Evolutionary conservation across 305 asterid genomes (phyloP).

Genomic region (Lippia alba): DNA sequence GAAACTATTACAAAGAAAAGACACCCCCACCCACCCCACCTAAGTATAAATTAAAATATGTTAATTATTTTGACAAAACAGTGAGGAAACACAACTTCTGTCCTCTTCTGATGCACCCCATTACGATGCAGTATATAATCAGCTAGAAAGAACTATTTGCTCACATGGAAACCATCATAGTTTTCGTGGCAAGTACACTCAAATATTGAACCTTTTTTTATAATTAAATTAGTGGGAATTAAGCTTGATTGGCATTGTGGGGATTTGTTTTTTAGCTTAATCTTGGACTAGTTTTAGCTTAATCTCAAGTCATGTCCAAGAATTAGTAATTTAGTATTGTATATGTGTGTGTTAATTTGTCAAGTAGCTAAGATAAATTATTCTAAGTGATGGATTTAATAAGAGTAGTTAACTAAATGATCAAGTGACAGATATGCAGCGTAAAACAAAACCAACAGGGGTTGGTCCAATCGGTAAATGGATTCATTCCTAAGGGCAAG

Average conservation of each 20-base stretch:
- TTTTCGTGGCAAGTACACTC: slow-evolving; percentile 20
- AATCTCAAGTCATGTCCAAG: not conserved
- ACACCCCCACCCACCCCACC: too few relatives aligned
- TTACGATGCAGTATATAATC: slow-evolving; percentile 37
- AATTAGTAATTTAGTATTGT: not conserved
- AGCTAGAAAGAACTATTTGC: slow-evolving; percentile 42
- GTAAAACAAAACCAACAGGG: too few relatives aligned
- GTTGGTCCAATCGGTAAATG: too few relatives aligned
- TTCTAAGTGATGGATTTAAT: too few relatives aligned
- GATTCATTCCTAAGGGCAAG: too few relatives aligned
- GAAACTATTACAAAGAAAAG: slow-evolving; percentile 47
- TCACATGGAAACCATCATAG: slow-evolving; percentile 48
- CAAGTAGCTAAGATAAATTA: not conserved
- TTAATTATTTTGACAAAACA: slow-evolving; percentile 40
- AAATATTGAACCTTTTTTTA: not conserved
- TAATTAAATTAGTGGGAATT: slow-evolving; percentile 2
- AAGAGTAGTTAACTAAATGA: too few relatives aligned
- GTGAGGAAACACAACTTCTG: slow-evolving; percentile 44
- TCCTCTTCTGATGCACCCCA: slow-evolving; percentile 49
- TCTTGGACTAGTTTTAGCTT: not conserved
- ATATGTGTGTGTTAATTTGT: not conserved
- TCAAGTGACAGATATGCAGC: too few relatives aligned
- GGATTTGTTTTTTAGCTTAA: not conserved
- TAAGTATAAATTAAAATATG: not conserved
- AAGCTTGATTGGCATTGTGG: not conserved